Conservation (phyloP, 2,329 filamentous ascomycete species). For the Penicillium palitans region DNA sequence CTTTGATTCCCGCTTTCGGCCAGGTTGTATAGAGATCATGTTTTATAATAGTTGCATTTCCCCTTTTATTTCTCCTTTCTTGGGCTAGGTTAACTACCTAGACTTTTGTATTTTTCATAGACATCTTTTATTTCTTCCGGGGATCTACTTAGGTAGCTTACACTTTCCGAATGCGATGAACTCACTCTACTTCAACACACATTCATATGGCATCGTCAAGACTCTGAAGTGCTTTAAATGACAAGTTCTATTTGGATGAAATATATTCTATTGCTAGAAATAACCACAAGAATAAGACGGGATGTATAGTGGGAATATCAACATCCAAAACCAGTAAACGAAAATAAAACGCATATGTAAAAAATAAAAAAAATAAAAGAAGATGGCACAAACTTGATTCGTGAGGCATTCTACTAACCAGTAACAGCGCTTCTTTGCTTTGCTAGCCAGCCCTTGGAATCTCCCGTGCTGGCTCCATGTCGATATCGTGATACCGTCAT, state of each 20-base stretch:
- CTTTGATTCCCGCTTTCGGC: conserved; percentile 89
- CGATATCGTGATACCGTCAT: conserved; percentile 44
- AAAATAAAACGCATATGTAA: not conserved
- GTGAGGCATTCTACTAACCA: conserved; percentile 28
- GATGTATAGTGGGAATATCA: conserved; percentile 13
- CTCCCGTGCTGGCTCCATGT: conserved; percentile 36
- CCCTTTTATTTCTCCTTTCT: conserved; percentile 11
- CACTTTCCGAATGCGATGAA: conserved; percentile 12
- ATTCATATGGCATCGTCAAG: not conserved
- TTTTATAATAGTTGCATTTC: conserved; percentile 23
- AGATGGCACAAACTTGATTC: not conserved
- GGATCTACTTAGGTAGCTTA: conserved; percentile 9
- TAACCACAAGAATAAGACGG: conserved; percentile 8
- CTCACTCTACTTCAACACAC: conserved; percentile 5
- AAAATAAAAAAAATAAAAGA: not conserved
- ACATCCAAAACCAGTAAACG: conserved; percentile 8
- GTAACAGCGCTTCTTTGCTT: conserved; percentile 47
- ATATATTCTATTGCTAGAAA: conserved; percentile 7
- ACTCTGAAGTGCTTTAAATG: not conserved
- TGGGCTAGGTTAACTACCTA: not conserved
- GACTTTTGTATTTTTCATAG: conserved; percentile 17
- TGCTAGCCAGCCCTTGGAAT: conserved; percentile 48
- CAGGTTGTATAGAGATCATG: conserved; percentile 55
- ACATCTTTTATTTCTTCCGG: conserved; percentile 13
- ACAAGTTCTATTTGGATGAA: not conserved